These are phyloP conservation scores for Coniochaeta hoffmannii DNA, from an alignment of 2,329 filamentous ascomycete genomes.

Conservation along the genomic window DNA sequence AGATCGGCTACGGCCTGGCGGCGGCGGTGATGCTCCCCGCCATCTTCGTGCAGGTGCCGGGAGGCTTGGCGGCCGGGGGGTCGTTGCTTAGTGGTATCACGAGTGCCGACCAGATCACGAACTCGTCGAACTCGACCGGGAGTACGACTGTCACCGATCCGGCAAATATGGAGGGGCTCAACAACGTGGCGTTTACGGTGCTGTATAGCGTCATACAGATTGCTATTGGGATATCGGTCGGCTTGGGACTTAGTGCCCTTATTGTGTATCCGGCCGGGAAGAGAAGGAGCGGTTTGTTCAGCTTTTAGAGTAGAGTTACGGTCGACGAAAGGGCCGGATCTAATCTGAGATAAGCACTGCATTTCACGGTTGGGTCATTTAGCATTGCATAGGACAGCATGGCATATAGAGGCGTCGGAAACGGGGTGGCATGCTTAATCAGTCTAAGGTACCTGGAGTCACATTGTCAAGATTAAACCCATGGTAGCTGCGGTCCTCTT, in stretches of 20 bases:
- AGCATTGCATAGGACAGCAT: too few species aligned
- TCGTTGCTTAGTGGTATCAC: slow-evolving; percentile 51
- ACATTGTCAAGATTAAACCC: not conserved
- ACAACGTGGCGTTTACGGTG: slow-evolving; percentile 44
- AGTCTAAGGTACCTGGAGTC: too few species aligned
- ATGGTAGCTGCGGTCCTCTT: not conserved
- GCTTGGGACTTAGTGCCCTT: slow-evolving; percentile 47
- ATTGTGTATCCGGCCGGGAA: slow-evolving; percentile 51
- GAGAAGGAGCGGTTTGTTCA: slow-evolving; percentile 48
- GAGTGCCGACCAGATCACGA: slow-evolving; percentile 46
- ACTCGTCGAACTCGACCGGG: slow-evolving; percentile 17
- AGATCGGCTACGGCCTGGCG: slow-evolving; percentile 63
- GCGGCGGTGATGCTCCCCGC: slow-evolving; percentile 80
- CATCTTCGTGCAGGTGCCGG: slow-evolving; percentile 68
- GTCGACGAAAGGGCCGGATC: not conserved
- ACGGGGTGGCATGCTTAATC: too few species aligned
- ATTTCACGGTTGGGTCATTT: too few species aligned
- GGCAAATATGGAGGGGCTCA: slow-evolving; percentile 19
- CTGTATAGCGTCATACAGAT: slow-evolving; percentile 53
- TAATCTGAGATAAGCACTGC: too few species aligned
- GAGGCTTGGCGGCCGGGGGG: slow-evolving; percentile 52
- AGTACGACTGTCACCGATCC: slow-evolving; percentile 14
- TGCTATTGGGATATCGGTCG: slow-evolving; percentile 55
- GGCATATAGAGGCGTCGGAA: too few species aligned
- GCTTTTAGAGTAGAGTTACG: slow-evolving; percentile 28